phyloP scores from a whole-genome alignment of 495 filamentous ascomycete genomes.

The Margaritispora aquatica region DNA sequence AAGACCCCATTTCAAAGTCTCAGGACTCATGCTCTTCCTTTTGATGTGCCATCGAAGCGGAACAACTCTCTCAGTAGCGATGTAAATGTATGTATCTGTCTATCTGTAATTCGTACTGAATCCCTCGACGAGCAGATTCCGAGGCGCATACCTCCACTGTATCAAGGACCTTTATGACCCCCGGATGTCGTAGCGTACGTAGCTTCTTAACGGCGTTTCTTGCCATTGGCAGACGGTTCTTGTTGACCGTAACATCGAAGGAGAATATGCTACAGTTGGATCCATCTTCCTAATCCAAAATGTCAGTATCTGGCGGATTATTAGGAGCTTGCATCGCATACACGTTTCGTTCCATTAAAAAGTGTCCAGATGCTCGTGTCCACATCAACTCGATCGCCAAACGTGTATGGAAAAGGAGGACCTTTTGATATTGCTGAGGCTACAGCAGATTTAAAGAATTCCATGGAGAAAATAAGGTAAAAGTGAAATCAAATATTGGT shows the following conservation, averaged over 20 bases:
- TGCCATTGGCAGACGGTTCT: conserved; percentile 73
- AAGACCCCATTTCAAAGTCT: conserved; percentile 94
- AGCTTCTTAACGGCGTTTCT: conserved; percentile 90
- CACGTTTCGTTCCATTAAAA: conserved; percentile 84
- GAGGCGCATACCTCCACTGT: conserved; percentile 75
- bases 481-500: background rate
- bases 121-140: background rate
- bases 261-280: conserved; percentile 94
- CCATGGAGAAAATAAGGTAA: conserved; percentile 50
- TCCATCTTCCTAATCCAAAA: conserved; percentile 66
- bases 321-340: conserved; percentile 34
- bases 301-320: background rate
- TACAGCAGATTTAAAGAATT: conserved; percentile 95
- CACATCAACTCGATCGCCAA: conserved; percentile 84
- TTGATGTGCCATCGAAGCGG: conserved; percentile 84
- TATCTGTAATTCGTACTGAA: conserved; percentile 28
- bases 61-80: conserved; percentile 83
- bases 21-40: conserved; percentile 73
- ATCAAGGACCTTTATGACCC: conserved; percentile 87
- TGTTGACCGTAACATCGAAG: conserved; percentile 79
- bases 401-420: conserved; percentile 82
- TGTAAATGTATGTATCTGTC: conserved; percentile 90
- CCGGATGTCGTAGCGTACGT: conserved; percentile 86
- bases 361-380: conserved; percentile 90
- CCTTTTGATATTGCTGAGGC: conserved; percentile 94